Percentiles rank a stretch among this genome's conserved stretches.
These are phyloP conservation scores for Parascedosporium putredinis DNA, from an alignment of 2,329 filamentous ascomycete genomes.

Conservation along the genomic window DNA sequence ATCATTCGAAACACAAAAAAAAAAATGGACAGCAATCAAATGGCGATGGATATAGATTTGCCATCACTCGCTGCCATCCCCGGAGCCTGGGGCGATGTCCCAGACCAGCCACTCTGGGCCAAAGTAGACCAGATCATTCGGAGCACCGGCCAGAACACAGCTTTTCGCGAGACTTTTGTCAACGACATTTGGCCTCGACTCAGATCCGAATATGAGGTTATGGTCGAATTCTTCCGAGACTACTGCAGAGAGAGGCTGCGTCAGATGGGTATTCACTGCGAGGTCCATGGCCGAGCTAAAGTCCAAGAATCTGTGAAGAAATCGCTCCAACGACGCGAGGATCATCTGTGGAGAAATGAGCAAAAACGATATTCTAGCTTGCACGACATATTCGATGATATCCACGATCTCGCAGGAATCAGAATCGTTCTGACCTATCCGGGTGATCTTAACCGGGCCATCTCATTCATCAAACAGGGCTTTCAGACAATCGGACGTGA, in stretches of 20 bases:
- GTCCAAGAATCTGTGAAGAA: not conserved
- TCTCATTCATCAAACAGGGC: constrained; percentile 6
- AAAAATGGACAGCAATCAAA: too few relatives aligned
- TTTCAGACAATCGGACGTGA: constrained; percentile 5
- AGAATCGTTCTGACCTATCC: constrained; percentile 10
- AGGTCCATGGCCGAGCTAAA: not conserved
- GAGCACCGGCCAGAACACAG: not conserved
- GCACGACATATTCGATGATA: constrained; percentile 1
- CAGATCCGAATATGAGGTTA: not conserved
- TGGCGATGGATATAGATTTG: not conserved
- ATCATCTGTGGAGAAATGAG: not conserved
- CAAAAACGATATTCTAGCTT: constrained; percentile 1
- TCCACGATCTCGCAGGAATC: constrained; percentile 11
- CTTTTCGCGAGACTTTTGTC: not conserved
- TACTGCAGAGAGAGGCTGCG: not conserved
- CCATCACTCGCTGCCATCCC: not conserved
- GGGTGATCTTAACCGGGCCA: constrained; percentile 5
- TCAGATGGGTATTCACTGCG: not conserved
- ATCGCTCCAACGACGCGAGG: not conserved
- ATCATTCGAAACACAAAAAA: too few relatives aligned
- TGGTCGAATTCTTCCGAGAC: not conserved
- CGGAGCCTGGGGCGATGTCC: not conserved
- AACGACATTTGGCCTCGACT: not conserved
- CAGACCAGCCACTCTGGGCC: not conserved
- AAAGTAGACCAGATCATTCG: not conserved